Conservation (phyloP, 2,329 filamentous ascomycete species). For the Penicillium sclerotiorum region DNA sequence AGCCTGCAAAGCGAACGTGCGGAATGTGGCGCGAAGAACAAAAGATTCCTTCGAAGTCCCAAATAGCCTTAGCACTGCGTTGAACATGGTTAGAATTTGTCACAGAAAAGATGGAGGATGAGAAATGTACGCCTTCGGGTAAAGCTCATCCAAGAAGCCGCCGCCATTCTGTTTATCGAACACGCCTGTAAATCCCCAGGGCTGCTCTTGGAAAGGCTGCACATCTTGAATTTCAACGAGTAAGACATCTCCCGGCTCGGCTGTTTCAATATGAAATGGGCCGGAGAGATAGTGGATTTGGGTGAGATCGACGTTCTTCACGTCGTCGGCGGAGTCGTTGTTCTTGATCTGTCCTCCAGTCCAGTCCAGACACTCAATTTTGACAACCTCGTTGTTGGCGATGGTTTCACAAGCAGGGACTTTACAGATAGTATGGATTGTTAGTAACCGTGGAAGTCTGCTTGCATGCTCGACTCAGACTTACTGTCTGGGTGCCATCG, state of each 20-base stretch:
- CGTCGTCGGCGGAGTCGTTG: constrained; percentile 85
- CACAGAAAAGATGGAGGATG: not conserved
- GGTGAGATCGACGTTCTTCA: constrained; percentile 81
- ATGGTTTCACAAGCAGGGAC: constrained; percentile 75
- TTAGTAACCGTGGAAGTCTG: no score
- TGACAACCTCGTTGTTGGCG: constrained; percentile 82
- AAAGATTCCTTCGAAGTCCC: constrained; percentile 77
- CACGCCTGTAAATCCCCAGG: constrained; percentile 87
- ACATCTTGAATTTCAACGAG: constrained; percentile 92
- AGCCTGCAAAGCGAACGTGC: constrained; percentile 80
- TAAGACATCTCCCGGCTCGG: constrained; percentile 81
- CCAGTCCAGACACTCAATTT: constrained; percentile 92
- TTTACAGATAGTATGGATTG: no score
- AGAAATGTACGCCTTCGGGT: constrained; percentile 70
- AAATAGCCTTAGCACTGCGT: constrained; percentile 66
- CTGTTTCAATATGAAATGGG: constrained; percentile 82
- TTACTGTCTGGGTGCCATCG: constrained; percentile 90
- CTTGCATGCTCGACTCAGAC: constrained; percentile 26
- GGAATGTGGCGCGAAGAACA: constrained; percentile 86
- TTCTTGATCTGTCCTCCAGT: constrained; percentile 78
- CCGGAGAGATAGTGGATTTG: constrained; percentile 85
- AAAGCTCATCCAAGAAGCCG: constrained; percentile 84
- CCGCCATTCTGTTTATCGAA: constrained; percentile 82
- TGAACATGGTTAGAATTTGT: not conserved
- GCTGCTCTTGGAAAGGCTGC: constrained; percentile 80